Conservation (phyloP, 768 basidiomycete species). For the Leccinum truebloodii region DNA sequence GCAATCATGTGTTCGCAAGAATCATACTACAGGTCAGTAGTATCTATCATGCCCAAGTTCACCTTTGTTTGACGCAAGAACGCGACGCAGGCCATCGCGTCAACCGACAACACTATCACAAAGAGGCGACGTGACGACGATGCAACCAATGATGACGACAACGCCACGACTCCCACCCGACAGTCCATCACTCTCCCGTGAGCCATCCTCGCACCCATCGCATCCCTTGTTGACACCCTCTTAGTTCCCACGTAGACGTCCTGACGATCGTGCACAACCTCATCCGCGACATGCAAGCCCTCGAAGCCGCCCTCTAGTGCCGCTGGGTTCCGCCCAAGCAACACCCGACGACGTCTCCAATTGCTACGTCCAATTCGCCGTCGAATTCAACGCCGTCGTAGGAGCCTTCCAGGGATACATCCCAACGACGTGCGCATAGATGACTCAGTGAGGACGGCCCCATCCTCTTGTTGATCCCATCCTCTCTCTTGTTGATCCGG, state of each 20-base stretch:
- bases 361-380: conserved; percentile 85
- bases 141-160: too few relatives aligned
- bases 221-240: background rate
- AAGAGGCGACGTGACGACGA: too few relatives aligned
- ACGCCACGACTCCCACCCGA: background rate
- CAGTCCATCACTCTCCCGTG: background rate
- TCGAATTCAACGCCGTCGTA: conserved; percentile 85
- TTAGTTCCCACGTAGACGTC: conserved; percentile 42
- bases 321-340: conserved; percentile 64
- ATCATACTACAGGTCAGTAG: too few relatives aligned
- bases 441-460: conserved; percentile 4
- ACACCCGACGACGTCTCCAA: conserved; percentile 79
- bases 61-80: too few relatives aligned
- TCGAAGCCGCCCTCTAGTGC: conserved; percentile 66
- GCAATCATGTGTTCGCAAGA: too few relatives aligned
- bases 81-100: too few relatives aligned
- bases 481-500: too few relatives aligned
- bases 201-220: background rate
- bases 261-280: conserved; percentile 63
- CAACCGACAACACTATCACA: too few relatives aligned
- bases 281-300: conserved; percentile 78
- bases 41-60: too few relatives aligned
- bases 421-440: conserved; percentile 62
- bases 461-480: background rate
- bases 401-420: conserved; percentile 77